These are phyloP conservation scores for Leptodontidium sp. DNA, from an alignment of 2,329 filamentous ascomycete species.

Conservation along the genomic window DNA sequence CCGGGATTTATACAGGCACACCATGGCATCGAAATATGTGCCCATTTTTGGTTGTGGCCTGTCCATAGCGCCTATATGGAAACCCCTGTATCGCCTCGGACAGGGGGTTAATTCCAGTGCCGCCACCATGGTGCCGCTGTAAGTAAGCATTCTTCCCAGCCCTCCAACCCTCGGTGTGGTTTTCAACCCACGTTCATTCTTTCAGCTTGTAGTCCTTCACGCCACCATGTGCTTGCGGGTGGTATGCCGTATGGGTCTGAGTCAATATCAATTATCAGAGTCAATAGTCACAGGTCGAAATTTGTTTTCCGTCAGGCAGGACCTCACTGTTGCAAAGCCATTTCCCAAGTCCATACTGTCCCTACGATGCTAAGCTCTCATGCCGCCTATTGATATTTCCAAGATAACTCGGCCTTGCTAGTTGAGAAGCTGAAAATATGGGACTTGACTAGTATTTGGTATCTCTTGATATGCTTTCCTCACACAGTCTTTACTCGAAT, in stretches of 20 bases:
- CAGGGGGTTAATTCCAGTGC: slow-evolving; percentile 9
- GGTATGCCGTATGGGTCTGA: slow-evolving; percentile 15
- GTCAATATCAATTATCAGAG: slow-evolving; percentile 24
- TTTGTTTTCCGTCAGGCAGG: background rate
- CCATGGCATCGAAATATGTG: background rate
- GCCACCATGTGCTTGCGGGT: slow-evolving; percentile 12
- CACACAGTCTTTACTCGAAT: slow-evolving; percentile 10
- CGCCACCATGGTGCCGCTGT: slow-evolving; percentile 26
- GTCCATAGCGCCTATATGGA: too few relatives aligned
- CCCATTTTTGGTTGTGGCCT: too few relatives aligned
- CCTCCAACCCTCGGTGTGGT: background rate
- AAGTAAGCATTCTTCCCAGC: slow-evolving; percentile 9
- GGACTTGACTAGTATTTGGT: background rate
- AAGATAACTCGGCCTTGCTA: background rate
- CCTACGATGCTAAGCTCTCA: slow-evolving; percentile 13
- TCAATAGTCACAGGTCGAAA: slow-evolving; percentile 21
- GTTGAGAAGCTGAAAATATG: background rate
- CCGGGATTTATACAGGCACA: background rate
- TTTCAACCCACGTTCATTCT: background rate
- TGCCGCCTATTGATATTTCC: background rate
- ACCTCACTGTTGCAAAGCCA: too few relatives aligned
- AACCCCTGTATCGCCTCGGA: too few relatives aligned
- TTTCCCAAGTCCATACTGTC: too few relatives aligned
- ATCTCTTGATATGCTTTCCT: background rate
- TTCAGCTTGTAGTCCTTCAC: slow-evolving; percentile 19